Evolutionary conservation across 176 grass and related monocot species (phyloP).

Genomic region (Eragrostis nindensis): DNA sequence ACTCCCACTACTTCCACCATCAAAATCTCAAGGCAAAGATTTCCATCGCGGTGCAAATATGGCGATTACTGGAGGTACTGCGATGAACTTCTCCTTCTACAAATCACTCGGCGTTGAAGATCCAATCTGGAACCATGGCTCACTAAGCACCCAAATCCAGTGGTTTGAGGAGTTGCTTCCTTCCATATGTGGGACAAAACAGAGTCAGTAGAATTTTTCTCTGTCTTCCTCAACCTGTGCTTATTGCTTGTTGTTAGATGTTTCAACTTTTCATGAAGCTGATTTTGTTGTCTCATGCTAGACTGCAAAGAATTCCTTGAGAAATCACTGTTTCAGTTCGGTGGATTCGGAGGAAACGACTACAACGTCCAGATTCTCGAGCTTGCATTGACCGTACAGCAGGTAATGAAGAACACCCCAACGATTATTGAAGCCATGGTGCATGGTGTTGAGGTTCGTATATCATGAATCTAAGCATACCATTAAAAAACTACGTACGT

Average conservation of each 20-base stretch:
- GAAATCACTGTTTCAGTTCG: slow-evolving; percentile 48
- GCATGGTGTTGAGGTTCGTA: slow-evolving; percentile 40
- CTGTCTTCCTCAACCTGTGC: not conserved
- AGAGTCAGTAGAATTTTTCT: slow-evolving; percentile 30
- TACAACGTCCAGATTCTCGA: slow-evolving; percentile 48
- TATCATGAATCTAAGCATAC: not conserved
- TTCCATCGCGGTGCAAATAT: slow-evolving; percentile 46
- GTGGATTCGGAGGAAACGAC: slow-evolving; percentile 61
- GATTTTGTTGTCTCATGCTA: not conserved
- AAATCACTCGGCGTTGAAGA: slow-evolving; percentile 4
- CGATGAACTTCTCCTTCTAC: slow-evolving; percentile 51
- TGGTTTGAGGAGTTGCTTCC: slow-evolving; percentile 55
- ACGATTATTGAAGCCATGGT: slow-evolving; percentile 32
- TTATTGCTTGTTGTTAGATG: not conserved
- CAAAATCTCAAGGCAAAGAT: slow-evolving; percentile 32
- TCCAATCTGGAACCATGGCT: slow-evolving; percentile 37
- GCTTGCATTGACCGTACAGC: not conserved
- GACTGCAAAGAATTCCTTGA: slow-evolving; percentile 44
- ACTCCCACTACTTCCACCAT: slow-evolving; percentile 52
- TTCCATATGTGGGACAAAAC: slow-evolving; percentile 37
- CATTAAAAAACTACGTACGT: too few relatives aligned
- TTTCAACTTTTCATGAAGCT: not conserved
- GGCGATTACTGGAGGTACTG: slow-evolving; percentile 48
- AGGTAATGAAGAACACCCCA: slow-evolving; percentile 29
- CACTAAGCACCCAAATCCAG: slow-evolving; percentile 41